Evolutionary conservation across 805 yeast genomes (phyloP).

Genomic region (Wickerhamia fluorescens): DNA sequence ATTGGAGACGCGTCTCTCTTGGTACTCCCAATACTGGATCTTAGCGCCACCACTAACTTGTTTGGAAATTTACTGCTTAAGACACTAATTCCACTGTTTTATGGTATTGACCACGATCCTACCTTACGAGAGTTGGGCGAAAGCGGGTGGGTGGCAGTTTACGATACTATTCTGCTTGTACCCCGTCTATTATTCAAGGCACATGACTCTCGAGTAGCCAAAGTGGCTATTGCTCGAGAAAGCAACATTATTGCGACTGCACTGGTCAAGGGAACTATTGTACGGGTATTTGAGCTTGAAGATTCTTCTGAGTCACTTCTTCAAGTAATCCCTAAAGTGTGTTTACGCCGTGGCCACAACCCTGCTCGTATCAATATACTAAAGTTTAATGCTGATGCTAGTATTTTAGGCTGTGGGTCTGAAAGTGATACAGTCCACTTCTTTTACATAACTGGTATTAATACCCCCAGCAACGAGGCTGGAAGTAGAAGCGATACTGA

Average conservation of each 20-base stretch:
- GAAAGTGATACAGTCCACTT: constrained; percentile 37
- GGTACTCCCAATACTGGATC: constrained; percentile 25
- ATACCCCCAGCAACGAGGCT: constrained; percentile 4
- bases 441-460: constrained; percentile 25
- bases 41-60: constrained; percentile 26
- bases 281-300: constrained; percentile 21
- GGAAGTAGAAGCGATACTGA: constrained; percentile 9
- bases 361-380: constrained; percentile 26
- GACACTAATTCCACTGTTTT: too few relatives aligned
- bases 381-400: constrained; percentile 26
- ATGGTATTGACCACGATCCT: too few relatives aligned
- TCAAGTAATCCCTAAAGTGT: constrained; percentile 23
- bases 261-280: constrained; percentile 36
- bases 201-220: constrained; percentile 30
- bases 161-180: constrained; percentile 28
- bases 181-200: constrained; percentile 32
- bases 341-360: constrained; percentile 36
- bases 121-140: constrained; percentile 20
- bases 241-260: constrained; percentile 32
- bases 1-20: constrained; percentile 29
- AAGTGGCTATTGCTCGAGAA: constrained; percentile 21
- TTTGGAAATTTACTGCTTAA: constrained; percentile 13
- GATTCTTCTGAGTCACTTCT: too few relatives aligned
- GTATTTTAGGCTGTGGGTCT: constrained; percentile 33
- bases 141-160: constrained; percentile 37